phyloP scores from a whole-genome alignment of 306 rosid genomes.

The Myrica gale region DNA sequence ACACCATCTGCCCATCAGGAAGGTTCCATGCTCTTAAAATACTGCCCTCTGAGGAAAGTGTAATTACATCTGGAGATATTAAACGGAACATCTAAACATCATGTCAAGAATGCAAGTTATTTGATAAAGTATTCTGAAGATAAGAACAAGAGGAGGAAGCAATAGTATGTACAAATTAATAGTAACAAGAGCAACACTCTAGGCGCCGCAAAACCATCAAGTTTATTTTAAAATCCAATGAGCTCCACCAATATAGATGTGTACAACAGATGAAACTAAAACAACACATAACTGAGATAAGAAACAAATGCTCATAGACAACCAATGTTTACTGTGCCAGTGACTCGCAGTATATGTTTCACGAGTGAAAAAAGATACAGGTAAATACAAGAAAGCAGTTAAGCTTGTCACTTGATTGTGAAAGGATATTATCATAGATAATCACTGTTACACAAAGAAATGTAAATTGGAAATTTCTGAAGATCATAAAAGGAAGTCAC shows the following conservation, averaged over 20 bases:
- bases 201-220: not conserved
- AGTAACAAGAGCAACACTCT: constrained; percentile 1
- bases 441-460: not conserved
- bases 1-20: constrained; percentile 98
- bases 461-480: not conserved
- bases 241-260: not conserved
- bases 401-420: not conserved
- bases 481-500: not conserved
- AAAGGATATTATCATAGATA: not conserved
- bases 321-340: not conserved
- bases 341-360: not conserved
- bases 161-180: constrained; percentile 17
- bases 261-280: not conserved
- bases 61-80: constrained; percentile 70
- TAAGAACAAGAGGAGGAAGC: not conserved
- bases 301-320: constrained; percentile 4
- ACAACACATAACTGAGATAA: not conserved
- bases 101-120: constrained; percentile 12
- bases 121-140: not conserved
- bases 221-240: not conserved
- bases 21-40: constrained; percentile 95
- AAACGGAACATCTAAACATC: constrained; percentile 15
- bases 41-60: constrained; percentile 84
- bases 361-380: not conserved
- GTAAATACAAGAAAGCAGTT: not conserved